These are phyloP conservation scores for Cavenderia fasciculata DNA, from an alignment of 78 protist species.

Conservation along the genomic window DNA sequence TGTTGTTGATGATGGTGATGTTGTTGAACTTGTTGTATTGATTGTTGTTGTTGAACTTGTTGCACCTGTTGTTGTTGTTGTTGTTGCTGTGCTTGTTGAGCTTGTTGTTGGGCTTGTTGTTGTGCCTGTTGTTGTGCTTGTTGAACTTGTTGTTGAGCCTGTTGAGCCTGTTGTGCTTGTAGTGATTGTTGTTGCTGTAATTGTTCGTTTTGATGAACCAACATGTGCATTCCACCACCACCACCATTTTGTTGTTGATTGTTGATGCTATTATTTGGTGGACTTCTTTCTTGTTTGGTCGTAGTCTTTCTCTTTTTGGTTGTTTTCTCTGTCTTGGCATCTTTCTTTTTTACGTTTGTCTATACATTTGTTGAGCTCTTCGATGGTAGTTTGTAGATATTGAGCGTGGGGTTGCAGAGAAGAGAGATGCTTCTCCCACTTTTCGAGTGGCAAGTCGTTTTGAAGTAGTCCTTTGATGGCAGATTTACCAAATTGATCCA, in stretches of 20 bases:
- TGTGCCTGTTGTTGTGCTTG: neutral
- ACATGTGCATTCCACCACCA: too few relatives aligned
- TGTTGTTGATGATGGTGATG: too few relatives aligned
- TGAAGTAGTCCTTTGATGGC: slow-evolving; percentile 64
- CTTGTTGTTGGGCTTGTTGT: slow-evolving; percentile 21
- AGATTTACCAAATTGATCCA: slow-evolving; percentile 66
- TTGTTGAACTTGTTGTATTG: too few relatives aligned
- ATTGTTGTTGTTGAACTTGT: too few relatives aligned
- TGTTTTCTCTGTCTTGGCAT: slow-evolving; percentile 37
- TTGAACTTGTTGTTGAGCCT: neutral
- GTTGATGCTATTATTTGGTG: too few relatives aligned
- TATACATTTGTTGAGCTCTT: slow-evolving; percentile 62
- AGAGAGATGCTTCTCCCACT: slow-evolving; percentile 56
- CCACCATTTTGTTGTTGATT: neutral
- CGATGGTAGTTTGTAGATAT: slow-evolving; percentile 44
- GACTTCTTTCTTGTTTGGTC: neutral
- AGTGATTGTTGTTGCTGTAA: neutral
- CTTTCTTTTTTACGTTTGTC: slow-evolving; percentile 66
- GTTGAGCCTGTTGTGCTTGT: neutral
- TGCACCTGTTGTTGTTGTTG: too few relatives aligned
- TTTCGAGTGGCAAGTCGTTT: slow-evolving; percentile 59
- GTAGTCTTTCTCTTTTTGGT: slow-evolving; percentile 28
- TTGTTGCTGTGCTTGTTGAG: slow-evolving; percentile 33
- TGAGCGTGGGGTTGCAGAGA: slow-evolving; percentile 14
- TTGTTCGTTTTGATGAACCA: neutral